These are phyloP conservation scores for Triticum urartu DNA, from an alignment of 176 grass and related monocot genomes.

Conservation along the genomic window DNA sequence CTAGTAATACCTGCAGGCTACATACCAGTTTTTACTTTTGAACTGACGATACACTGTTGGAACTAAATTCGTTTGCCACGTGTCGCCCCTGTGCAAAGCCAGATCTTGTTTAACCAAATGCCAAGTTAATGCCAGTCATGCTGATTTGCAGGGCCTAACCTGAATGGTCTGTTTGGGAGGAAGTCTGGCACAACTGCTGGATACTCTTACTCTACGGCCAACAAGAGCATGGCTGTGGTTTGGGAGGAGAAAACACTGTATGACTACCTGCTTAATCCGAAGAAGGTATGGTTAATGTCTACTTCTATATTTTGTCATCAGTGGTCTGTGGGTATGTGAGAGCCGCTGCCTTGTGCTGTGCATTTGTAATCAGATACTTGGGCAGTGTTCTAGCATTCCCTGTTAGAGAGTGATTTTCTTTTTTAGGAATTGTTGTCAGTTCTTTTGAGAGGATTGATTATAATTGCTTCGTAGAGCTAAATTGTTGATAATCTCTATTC, in stretches of 20 bases:
- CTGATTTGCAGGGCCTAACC: conserved; percentile 64
- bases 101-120: not conserved
- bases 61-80: not conserved
- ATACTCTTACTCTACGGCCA: conserved; percentile 80
- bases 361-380: not conserved
- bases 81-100: not conserved
- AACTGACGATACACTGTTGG: not conserved
- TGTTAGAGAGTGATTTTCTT: not conserved
- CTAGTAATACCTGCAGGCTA: not conserved
- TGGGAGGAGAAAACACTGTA: conserved; percentile 89
- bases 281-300: conserved; percentile 56
- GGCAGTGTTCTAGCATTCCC: not conserved
- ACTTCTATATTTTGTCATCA: not conserved
- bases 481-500: not conserved
- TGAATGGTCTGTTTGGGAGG: conserved; percentile 92
- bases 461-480: not conserved
- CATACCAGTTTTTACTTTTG: not conserved
- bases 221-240: conserved; percentile 86
- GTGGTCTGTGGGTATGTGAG: not conserved
- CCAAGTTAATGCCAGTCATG: not conserved
- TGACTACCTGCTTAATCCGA: conserved; percentile 85
- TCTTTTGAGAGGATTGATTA: not conserved
- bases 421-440: not conserved
- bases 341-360: not conserved
- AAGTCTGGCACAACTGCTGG: conserved; percentile 77